phyloP scores from a whole-genome alignment of 306 rosid genomes.

The Biancaea sappan region DNA sequence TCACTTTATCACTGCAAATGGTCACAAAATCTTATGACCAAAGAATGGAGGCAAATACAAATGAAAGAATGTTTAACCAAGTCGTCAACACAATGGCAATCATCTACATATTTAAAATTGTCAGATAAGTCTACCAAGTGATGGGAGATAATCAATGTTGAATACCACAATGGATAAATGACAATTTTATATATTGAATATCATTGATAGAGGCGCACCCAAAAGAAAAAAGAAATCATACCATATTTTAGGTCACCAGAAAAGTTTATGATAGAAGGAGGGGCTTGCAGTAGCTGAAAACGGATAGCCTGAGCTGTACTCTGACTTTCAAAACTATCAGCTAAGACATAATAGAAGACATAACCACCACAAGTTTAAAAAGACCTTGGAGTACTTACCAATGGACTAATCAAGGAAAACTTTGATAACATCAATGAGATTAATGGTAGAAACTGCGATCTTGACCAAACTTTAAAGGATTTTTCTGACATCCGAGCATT shows the following conservation, averaged over 20 bases:
- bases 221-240: slow-evolving; percentile 31
- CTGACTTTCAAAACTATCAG: slow-evolving; percentile 54
- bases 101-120: neutral
- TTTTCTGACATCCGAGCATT: slow-evolving; percentile 86
- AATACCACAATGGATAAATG: slow-evolving; percentile 1
- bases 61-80: neutral
- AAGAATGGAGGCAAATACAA: slow-evolving; percentile 12
- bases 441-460: slow-evolving; percentile 69
- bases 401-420: slow-evolving; percentile 83
- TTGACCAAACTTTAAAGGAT: slow-evolving; percentile 76
- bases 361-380: slow-evolving; percentile 5
- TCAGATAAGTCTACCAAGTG: slow-evolving; percentile 11
- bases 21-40: neutral
- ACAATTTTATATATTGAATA: neutral
- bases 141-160: neutral
- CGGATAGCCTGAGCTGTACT: slow-evolving; percentile 78
- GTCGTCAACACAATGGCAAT: slow-evolving; percentile 24
- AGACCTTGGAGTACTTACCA: slow-evolving; percentile 56
- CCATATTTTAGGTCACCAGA: slow-evolving; percentile 90
- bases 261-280: slow-evolving; percentile 69
- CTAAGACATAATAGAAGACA: slow-evolving; percentile 24
- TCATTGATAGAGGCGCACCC: neutral
- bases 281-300: slow-evolving; percentile 85
- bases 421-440: slow-evolving; percentile 86
- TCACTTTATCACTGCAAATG: slow-evolving; percentile 32